These are phyloP conservation scores for Microbotryum violaceum DNA, from an alignment of 1,284 basidiomycete genomes.

Conservation along the genomic window DNA sequence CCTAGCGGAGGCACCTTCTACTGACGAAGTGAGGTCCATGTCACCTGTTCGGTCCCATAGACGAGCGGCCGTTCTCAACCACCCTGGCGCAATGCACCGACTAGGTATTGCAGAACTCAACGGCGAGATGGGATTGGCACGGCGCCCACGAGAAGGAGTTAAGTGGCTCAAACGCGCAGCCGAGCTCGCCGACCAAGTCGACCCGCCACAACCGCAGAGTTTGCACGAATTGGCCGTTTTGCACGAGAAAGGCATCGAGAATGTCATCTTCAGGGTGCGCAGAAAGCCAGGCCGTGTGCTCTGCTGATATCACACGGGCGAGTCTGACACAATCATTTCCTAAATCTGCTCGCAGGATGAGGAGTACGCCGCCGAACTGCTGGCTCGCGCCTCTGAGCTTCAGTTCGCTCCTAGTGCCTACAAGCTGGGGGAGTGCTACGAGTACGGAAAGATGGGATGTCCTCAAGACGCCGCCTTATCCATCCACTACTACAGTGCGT, in stretches of 20 bases:
- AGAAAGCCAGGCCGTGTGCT: too few species aligned
- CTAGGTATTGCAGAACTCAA: conserved; percentile 94
- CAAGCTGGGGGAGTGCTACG: conserved; percentile 94
- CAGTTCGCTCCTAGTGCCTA: conserved; percentile 95
- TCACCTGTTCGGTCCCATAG: conserved; percentile 39
- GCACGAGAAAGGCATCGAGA: conserved; percentile 91
- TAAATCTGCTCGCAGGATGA: conserved; percentile 50
- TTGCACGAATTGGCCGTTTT: conserved; percentile 92
- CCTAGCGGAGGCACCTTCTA: neutral
- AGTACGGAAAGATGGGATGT: conserved; percentile 98
- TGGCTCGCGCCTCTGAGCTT: conserved; percentile 90
- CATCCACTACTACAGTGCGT: conserved; percentile 93
- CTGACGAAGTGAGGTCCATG: neutral
- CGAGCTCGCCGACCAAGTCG: conserved; percentile 58
- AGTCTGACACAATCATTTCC: neutral
- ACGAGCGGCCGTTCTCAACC: conserved; percentile 82
- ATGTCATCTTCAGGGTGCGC: conserved; percentile 74
- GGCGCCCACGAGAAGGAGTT: conserved; percentile 88
- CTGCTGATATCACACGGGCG: neutral
- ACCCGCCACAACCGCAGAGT: conserved; percentile 53
- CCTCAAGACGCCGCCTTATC: conserved; percentile 95
- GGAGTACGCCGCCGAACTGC: conserved; percentile 87
- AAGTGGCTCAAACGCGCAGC: conserved; percentile 97
- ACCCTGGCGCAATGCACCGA: conserved; percentile 94
- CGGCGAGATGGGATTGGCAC: conserved; percentile 79